Evolutionary conservation across 805 yeast genomes (phyloP).

Genomic region (Starmerella powellii): DNA sequence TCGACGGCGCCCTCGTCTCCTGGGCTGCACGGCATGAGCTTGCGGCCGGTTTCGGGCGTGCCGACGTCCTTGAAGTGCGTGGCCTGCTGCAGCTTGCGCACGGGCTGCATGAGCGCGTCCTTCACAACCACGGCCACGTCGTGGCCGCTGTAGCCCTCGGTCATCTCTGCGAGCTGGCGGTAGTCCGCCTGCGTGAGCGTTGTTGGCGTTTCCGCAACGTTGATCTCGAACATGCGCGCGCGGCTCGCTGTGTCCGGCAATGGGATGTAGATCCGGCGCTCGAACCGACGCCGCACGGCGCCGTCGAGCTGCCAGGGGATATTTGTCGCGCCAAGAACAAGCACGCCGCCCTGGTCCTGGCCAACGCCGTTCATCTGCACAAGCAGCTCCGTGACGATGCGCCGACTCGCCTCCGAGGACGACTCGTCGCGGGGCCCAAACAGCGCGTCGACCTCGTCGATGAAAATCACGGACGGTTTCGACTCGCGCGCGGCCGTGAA

Average conservation of each 20-base stretch:
- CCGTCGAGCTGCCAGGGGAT: constrained; percentile 99
- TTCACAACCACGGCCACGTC: constrained; percentile 94
- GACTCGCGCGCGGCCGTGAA: constrained; percentile 94
- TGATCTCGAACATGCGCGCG: constrained; percentile 83
- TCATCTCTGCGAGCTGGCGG: constrained; percentile 73
- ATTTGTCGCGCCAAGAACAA: constrained; percentile 93
- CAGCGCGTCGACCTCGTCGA: constrained; percentile 95
- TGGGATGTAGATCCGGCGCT: constrained; percentile 86
- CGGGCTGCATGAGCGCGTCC: constrained; percentile 97
- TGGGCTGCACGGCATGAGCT: constrained; percentile 88
- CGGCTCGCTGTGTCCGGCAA: constrained; percentile 91
- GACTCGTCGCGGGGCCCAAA: constrained; percentile 98
- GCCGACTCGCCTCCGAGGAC: constrained; percentile 88
- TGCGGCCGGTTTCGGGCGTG: constrained; percentile 25
- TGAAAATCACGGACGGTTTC: constrained; percentile 89
- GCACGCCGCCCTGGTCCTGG: constrained; percentile 80
- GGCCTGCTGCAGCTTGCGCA: constrained; percentile 86
- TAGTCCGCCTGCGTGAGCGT: constrained; percentile 60
- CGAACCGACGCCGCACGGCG: constrained; percentile 93
- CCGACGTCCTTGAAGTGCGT: constrained; percentile 73
- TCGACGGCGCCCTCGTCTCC: constrained; percentile 83
- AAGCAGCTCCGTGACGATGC: constrained; percentile 88
- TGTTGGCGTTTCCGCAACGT: constrained; percentile 85
- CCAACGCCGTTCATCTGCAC: constrained; percentile 99
- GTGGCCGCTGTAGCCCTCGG: constrained; percentile 95